Base-by-base conservation (phyloP, 768 basidiomycete species). In the Tricholoma flavovirens region DNA sequence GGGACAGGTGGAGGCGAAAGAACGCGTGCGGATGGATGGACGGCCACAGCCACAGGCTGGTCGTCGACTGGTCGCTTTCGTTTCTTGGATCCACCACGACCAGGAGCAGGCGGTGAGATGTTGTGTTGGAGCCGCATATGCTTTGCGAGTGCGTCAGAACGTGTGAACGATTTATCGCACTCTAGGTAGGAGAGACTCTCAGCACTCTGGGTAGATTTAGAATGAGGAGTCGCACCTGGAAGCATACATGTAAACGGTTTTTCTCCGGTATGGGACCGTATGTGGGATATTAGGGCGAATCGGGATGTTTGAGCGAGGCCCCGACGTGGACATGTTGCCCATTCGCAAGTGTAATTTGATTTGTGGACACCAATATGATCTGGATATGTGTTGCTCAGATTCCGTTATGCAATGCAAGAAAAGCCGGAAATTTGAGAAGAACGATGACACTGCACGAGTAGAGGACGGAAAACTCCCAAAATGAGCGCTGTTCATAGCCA, bases 111-210 rank as follows among this genome's bases (percentile, higher is more conserved):
- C 0, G 88, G 85, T 1, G 78, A 78, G 66, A 89, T 84, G 62
- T 88, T 86, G 71, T 93, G 90, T 64, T 94, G 90, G 30, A 90
- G 83, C 22, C 92, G 86, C 83, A 93, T 87, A 69, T 97, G 94
- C 66, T 96, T 96, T 19, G 86, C 86, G 17, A 96, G 83, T 8
- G 94, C 93, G 71, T 97, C 94, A 1, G 93, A 93, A 42, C 94
- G 92, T 8, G 93, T 94, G 71, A 98, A 98, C 0, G 90, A 88
- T 64, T 93, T 94, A 76, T 92, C 91, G 67, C 95, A 98, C 74
- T 94, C 94, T 95, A 54, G 22, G 40, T 5, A 5, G 48, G 14
- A n/a, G n/a, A n/a, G 51, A 33, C 4, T 10, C 26, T 53, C 11
- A 53, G 52, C n/a, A 26, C 12, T 9, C 9, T 6, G 6, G 26